phyloP scores from a whole-genome alignment of 257 asterid genomes.

The Plectranthus barbatus region DNA sequence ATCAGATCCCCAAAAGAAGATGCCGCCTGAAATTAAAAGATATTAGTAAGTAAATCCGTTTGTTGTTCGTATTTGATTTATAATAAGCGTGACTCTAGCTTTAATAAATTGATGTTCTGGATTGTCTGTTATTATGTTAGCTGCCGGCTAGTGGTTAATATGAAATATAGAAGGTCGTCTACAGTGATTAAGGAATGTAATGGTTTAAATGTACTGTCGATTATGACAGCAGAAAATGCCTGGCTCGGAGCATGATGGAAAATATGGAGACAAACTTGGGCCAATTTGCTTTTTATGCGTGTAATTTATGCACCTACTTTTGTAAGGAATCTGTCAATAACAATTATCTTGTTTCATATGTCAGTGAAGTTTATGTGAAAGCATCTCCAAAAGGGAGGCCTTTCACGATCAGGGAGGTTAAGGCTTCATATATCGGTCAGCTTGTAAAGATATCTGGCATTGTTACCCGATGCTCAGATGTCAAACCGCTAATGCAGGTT shows the following conservation, averaged over 20 bases:
- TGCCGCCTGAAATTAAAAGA: conserved; percentile 89
- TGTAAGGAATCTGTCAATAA: conserved; percentile 1
- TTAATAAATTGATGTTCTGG: not conserved
- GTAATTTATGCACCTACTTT: not conserved
- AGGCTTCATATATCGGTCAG: conserved; percentile 88
- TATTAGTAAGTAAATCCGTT: conserved; percentile 73
- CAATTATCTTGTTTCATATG: conserved; percentile 14
- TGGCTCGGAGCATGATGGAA: not conserved
- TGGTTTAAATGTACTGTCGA: not conserved
- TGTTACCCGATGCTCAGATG: conserved; percentile 93
- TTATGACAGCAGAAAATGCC: not conserved
- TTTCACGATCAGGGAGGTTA: conserved; percentile 91
- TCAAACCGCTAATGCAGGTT: conserved; percentile 95
- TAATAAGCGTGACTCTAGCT: not conserved
- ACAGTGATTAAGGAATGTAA: not conserved
- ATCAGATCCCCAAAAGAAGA: conserved; percentile 64
- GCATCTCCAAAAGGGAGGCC: conserved; percentile 83
- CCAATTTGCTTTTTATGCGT: not conserved
- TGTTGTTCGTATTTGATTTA: not conserved
- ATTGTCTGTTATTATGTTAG: not conserved
- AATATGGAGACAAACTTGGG: not conserved
- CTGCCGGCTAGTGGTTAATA: not conserved
- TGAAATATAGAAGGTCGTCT: not conserved
- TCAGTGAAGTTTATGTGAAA: conserved; percentile 85
- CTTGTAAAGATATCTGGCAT: conserved; percentile 88